A percentile compares a stretch with the other conserved stretches of the same genome.
These are phyloP conservation scores for Fraxinus cuspidata DNA, from an alignment of 257 asterid species.

Conservation along the genomic window DNA sequence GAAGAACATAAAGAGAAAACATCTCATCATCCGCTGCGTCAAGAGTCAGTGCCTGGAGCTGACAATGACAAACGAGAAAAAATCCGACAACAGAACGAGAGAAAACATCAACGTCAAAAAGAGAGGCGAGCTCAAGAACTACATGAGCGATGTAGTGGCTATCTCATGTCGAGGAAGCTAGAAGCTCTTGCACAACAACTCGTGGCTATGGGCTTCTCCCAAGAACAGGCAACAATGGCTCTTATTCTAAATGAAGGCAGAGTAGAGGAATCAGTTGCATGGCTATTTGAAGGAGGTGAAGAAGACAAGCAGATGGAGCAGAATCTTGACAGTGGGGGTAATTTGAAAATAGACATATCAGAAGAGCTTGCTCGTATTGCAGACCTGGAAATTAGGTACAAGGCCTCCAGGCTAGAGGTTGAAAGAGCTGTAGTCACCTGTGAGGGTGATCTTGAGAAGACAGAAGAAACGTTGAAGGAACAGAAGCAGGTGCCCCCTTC, in stretches of 20 bases:
- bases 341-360: constrained; percentile 80
- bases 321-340: constrained; percentile 58
- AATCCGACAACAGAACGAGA: constrained; percentile 67
- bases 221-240: constrained; percentile 89
- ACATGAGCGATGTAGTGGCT: constrained; percentile 67
- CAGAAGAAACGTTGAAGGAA: constrained; percentile 67
- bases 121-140: constrained; percentile 77
- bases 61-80: constrained; percentile 66
- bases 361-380: constrained; percentile 79
- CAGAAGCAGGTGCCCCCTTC: constrained; percentile 71
- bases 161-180: constrained; percentile 68
- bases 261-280: constrained; percentile 79
- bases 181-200: constrained; percentile 83
- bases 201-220: constrained; percentile 92
- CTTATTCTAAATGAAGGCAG: constrained; percentile 89
- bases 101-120: constrained; percentile 70
- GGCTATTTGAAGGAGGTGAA: constrained; percentile 59
- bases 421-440: constrained; percentile 79
- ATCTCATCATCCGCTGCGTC: constrained; percentile 38
- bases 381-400: constrained; percentile 65
- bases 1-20: constrained; percentile 70
- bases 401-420: constrained; percentile 88
- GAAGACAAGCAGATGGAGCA: constrained; percentile 54
- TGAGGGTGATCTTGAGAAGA: constrained; percentile 86
- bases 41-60: constrained; percentile 63